A percentile compares a stretch with the other conserved stretches of the same genome.
phyloP scores from a whole-genome alignment of 306 rosid species.

The Sicyos baderoa region DNA sequence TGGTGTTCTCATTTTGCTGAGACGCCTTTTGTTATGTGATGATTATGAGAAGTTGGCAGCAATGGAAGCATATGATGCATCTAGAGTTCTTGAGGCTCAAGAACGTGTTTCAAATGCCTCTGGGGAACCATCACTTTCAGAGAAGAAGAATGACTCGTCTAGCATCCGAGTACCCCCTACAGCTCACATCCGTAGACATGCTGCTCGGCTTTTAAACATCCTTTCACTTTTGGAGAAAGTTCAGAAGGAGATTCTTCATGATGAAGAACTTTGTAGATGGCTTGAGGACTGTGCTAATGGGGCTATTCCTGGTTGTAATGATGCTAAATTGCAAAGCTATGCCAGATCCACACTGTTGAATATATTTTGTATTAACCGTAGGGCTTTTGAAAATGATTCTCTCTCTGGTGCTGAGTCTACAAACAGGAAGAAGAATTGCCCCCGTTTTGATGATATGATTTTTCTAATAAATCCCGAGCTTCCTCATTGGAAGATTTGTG shows the following conservation, averaged over 20 bases:
- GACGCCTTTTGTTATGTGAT: conserved; percentile 70
- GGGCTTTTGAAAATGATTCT: conserved; percentile 33
- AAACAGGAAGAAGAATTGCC: conserved; percentile 39
- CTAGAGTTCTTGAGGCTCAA: conserved; percentile 54
- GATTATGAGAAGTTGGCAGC: conserved; percentile 95
- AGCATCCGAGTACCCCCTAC: conserved; percentile 89
- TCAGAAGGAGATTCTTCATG: conserved; percentile 55
- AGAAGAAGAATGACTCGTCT: conserved; percentile 46
- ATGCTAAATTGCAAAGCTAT: conserved; percentile 75
- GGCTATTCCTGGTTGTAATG: conserved; percentile 76
- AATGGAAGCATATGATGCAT: conserved; percentile 80
- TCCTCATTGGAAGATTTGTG: conserved; percentile 74
- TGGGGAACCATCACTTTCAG: conserved; percentile 28
- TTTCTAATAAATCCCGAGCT: conserved; percentile 78
- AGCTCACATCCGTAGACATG: conserved; percentile 90
- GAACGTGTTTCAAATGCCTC: conserved; percentile 40
- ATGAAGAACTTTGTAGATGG: conserved; percentile 70
- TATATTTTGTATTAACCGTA: conserved; percentile 43
- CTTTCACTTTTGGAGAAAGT: conserved; percentile 73
- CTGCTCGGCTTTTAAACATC: conserved; percentile 75
- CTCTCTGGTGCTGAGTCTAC: conserved; percentile 30
- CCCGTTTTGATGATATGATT: conserved; percentile 66
- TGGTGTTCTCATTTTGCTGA: conserved; percentile 71
- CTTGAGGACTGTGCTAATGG: conserved; percentile 91
- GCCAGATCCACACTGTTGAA: conserved; percentile 73